phyloP scores from a whole-genome alignment of 2,329 filamentous ascomycete genomes.

The Stenocarpella maydis region DNA sequence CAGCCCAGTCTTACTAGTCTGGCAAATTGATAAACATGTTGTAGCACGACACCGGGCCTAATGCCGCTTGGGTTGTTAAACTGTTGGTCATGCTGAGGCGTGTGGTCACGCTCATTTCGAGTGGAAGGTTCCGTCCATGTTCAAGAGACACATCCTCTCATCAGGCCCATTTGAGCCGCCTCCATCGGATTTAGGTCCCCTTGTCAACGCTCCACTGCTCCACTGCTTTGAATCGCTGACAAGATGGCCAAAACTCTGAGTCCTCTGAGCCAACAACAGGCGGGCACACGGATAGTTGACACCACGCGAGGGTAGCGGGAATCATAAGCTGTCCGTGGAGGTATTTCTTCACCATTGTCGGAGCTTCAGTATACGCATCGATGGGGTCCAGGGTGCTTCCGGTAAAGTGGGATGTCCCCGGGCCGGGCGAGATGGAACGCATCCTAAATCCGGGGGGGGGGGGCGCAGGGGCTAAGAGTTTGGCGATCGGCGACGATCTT shows the following conservation, averaged over 20 bases:
- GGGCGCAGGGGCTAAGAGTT: constrained; percentile 8
- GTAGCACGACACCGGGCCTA: background rate
- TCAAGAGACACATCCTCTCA: background rate
- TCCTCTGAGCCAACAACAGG: too few relatives aligned
- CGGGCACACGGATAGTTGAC: background rate
- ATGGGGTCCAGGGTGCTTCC: background rate
- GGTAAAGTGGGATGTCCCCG: too few relatives aligned
- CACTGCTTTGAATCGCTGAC: background rate
- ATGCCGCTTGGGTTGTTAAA: background rate
- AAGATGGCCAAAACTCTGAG: background rate
- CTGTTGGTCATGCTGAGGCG: background rate
- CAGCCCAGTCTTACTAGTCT: background rate
- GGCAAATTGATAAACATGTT: background rate
- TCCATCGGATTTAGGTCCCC: background rate
- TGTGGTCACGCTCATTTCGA: background rate
- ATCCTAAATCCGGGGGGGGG: constrained; percentile 19
- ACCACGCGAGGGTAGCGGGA: background rate
- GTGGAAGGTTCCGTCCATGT: too few relatives aligned
- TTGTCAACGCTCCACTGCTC: background rate
- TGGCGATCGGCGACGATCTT: background rate
- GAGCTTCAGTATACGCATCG: background rate
- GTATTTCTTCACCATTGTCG: background rate
- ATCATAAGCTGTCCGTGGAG: background rate
- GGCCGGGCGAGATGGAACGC: background rate
- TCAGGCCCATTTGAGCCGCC: background rate